Evolutionary conservation across 805 yeast genomes (phyloP).

Genomic region (Myxozyma melibiosi): DNA sequence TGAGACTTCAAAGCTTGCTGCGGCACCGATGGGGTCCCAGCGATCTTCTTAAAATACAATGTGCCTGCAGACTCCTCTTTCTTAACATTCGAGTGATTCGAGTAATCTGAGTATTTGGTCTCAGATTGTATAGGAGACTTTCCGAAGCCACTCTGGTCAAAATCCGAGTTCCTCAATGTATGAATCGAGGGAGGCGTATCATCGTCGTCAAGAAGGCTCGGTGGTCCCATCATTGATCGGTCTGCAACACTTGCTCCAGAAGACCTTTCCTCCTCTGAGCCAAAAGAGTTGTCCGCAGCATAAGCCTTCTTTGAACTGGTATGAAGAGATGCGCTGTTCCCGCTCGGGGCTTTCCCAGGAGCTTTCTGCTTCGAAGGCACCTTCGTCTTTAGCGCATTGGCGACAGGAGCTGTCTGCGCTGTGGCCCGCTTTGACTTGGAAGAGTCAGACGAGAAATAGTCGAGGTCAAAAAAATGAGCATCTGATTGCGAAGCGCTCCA

Average conservation of each 20-base stretch:
- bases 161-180: background rate
- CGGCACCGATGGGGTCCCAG: no score
- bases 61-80: no score
- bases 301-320: background rate
- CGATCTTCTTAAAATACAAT: no score
- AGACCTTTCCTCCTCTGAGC: background rate
- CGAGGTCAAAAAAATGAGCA: conserved; percentile 6
- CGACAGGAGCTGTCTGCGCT: no score
- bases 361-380: no score
- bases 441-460: background rate
- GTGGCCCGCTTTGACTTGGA: background rate
- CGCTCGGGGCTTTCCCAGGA: no score
- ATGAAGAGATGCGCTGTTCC: background rate
- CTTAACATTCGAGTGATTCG: no score
- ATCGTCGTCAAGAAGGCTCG: conserved; percentile 1
- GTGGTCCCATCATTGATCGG: background rate
- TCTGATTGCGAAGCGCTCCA: conserved; percentile 6
- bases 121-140: background rate
- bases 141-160: background rate
- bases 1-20: no score
- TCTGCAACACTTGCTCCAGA: background rate
- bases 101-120: background rate
- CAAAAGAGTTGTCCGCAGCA: background rate
- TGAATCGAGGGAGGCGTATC: background rate
- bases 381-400: no score